Conservation (phyloP, 371 early-diverging fungal genomes). For the Blastocladiella emersonii region DNA sequence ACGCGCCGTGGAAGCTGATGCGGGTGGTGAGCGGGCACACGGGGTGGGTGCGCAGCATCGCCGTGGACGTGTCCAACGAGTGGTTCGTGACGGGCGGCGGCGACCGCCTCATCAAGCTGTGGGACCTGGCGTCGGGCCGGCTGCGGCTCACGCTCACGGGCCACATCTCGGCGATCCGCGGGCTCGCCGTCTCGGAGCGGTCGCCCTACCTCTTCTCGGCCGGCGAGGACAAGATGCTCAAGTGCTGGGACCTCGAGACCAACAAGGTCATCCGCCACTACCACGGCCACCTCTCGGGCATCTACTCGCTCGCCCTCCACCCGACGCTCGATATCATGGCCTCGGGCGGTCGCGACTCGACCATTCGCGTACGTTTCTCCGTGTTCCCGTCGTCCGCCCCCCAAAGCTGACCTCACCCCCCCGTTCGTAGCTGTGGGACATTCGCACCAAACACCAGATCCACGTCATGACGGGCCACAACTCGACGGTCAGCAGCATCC, state of each 20-base stretch:
- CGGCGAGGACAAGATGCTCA: constrained; percentile 94
- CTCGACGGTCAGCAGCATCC: constrained; percentile 68
- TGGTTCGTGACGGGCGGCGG: constrained; percentile 97
- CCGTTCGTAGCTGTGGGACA: constrained; percentile 72
- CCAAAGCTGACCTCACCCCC: background rate
- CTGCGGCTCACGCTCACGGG: constrained; percentile 90
- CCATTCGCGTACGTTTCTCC: constrained; percentile 53
- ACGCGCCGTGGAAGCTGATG: constrained; percentile 98
- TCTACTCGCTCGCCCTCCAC: constrained; percentile 78
- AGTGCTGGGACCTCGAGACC: constrained; percentile 95
- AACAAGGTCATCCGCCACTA: constrained; percentile 97
- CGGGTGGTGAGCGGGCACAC: constrained; percentile 89
- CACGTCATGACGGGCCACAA: constrained; percentile 81
- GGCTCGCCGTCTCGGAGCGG: constrained; percentile 77
- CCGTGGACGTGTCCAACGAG: constrained; percentile 86
- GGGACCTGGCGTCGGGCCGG: constrained; percentile 94
- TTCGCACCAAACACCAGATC: constrained; percentile 88
- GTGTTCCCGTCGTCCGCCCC: too few species aligned
- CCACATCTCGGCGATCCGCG: constrained; percentile 89
- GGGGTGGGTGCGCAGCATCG: constrained; percentile 89
- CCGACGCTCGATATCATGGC: constrained; percentile 87
- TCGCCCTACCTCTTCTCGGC: constrained; percentile 92
- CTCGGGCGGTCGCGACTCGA: constrained; percentile 88
- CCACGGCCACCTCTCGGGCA: constrained; percentile 90
- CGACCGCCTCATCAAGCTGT: constrained; percentile 94